phyloP scores from a whole-genome alignment of 805 yeast genomes.

The Yamadazyma phyllophila region DNA sequence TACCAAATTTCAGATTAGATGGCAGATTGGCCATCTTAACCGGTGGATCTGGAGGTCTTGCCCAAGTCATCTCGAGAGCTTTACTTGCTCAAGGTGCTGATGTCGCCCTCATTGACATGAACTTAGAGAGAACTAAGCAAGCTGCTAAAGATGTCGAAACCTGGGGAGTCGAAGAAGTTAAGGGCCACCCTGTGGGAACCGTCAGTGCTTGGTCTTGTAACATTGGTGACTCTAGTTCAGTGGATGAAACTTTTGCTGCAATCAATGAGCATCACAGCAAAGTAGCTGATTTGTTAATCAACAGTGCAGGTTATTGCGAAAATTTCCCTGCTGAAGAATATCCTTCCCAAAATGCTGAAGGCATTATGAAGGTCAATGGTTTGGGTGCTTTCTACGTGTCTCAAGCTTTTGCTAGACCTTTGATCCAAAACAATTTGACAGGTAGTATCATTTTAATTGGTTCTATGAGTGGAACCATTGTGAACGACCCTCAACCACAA shows the following conservation, averaged over 20 bases:
- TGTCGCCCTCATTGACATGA: conserved; percentile 69
- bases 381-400: conserved; percentile 73
- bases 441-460: conserved; percentile 70
- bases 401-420: conserved; percentile 69
- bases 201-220: conserved; percentile 72
- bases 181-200: conserved; percentile 30
- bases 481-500: conserved; percentile 78
- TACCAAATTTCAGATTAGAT: conserved; percentile 66
- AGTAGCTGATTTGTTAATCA: conserved; percentile 63
- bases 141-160: conserved; percentile 49
- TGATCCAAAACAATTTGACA: conserved; percentile 52
- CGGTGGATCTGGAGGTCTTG: conserved; percentile 81
- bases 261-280: conserved; percentile 58
- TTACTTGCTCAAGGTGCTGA: conserved; percentile 75
- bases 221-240: conserved; percentile 62
- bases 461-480: conserved; percentile 78
- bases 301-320: conserved; percentile 85
- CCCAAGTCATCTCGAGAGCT: conserved; percentile 62
- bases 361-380: conserved; percentile 66
- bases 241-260: conserved; percentile 51
- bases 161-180: conserved; percentile 48
- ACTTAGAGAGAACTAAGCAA: conserved; percentile 54
- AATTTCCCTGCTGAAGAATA: conserved; percentile 76
- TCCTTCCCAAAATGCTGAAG: conserved; percentile 68
- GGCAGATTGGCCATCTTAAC: conserved; percentile 71